phyloP scores from a whole-genome alignment of 257 asterid genomes.

The Penstemon newberryi region DNA sequence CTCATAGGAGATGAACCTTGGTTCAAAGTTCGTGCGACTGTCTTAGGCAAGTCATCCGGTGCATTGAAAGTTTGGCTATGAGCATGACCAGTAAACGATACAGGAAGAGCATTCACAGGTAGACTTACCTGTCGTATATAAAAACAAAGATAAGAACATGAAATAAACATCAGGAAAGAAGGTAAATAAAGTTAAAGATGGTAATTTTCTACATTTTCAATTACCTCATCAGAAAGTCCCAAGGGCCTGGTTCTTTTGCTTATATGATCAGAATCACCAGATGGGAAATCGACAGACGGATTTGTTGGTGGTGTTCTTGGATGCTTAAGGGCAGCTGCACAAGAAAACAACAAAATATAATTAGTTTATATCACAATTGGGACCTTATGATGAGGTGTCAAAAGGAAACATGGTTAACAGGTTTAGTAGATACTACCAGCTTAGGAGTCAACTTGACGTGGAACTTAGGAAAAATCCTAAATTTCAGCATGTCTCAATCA shows the following conservation, averaged over 20 bases:
- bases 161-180: not conserved
- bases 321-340: slow-evolving; percentile 75
- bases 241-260: slow-evolving; percentile 70
- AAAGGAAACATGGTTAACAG: no score
- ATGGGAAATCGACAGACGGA: slow-evolving; percentile 74
- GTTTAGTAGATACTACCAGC: no score
- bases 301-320: slow-evolving; percentile 81
- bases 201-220: slow-evolving; percentile 21
- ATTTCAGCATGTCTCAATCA: no score
- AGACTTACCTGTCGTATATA: slow-evolving; percentile 53
- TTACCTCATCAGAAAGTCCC: slow-evolving; percentile 83
- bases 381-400: no score
- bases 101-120: slow-evolving; percentile 76
- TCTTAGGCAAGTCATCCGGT: slow-evolving; percentile 84
- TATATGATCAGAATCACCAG: slow-evolving; percentile 80
- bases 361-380: no score
- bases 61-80: slow-evolving; percentile 59
- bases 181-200: not conserved
- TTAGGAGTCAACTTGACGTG: no score
- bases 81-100: slow-evolving; percentile 65
- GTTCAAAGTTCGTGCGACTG: slow-evolving; percentile 69
- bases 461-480: no score
- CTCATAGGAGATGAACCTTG: slow-evolving; percentile 96
- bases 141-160: slow-evolving; percentile 22
- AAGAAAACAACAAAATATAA: not conserved